Base-by-base conservation (phyloP, 2,329 filamentous ascomycete genomes). In the Fusarium pseudoanthophilum region DNA sequence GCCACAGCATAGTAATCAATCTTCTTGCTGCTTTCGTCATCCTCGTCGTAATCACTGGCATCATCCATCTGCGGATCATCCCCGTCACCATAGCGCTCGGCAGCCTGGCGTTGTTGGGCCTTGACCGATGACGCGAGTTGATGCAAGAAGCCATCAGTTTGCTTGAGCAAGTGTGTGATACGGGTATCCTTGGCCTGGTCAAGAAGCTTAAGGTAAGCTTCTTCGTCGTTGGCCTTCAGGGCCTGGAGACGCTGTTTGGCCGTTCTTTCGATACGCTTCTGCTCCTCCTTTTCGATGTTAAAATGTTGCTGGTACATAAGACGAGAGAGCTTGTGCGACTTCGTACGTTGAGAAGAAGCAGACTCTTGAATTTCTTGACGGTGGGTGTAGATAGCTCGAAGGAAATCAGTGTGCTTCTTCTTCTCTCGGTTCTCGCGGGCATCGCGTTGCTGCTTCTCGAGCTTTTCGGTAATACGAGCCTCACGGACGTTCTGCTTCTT, bases 181-280 rank as follows among this genome's bases (percentile, higher is more conserved):
- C 96, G 95, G 43, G 95, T 98, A 86, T 99, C 96, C 87, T 99
- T 99, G 79, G 96, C 96, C 83, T 99, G 95, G 80, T 97, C 96
- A 78, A 99, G 92, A 80, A 99, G 88, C 84, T 98, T 98, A 84
- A 99, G 90, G 82, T 99, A 99, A 2, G 96, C 97, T 85, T 98
- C 96, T 85, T 99, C 96, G 82, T 99, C 96, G 91, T 99, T 97
- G 78, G 96, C 95, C 85, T 98, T 98, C 82, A 99, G 89, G 70
- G 96, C 96, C 83, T 98, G 95, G 75, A 99, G 91, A 98, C 96
- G 96, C 84, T 99, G 96, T 87, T 99, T 99, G 73, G 96, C 96
- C 15, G 95, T 99, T 73, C 96, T 90, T 85, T 99, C 96, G 75
- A 99, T 93, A 72, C 96, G 93, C 86, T 97, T 98, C 88, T 98